Conservation (phyloP, 1,284 basidiomycete species). For the Gomphus bonarii region DNA sequence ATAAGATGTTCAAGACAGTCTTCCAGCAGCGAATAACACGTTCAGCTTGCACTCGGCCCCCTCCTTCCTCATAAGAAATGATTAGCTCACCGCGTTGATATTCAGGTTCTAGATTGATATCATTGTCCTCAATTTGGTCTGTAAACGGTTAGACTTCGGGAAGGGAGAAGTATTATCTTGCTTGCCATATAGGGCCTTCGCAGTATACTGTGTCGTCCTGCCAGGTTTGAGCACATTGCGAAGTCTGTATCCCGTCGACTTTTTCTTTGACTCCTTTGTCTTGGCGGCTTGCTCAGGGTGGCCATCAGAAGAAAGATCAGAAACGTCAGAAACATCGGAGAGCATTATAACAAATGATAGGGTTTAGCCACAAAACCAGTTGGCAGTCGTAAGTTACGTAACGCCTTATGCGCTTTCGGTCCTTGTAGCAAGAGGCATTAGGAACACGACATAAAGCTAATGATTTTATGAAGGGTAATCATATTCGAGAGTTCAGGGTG, state of each 20-base stretch:
- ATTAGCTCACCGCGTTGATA: constrained; percentile 55
- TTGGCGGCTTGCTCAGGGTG: constrained; percentile 13
- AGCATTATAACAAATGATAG: neutral
- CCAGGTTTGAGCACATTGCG: constrained; percentile 35
- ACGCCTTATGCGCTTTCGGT: no score
- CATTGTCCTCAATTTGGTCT: constrained; percentile 51
- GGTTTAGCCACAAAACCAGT: neutral
- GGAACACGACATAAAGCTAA: no score
- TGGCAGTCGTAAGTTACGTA: neutral
- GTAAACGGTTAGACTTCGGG: neutral
- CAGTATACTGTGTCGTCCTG: constrained; percentile 57
- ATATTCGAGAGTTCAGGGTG: no score
- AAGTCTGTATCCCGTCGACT: neutral
- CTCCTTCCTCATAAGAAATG: neutral
- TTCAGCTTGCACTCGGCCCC: neutral
- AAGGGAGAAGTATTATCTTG: constrained; percentile 7
- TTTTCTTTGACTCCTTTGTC: constrained; percentile 14
- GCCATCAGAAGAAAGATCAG: constrained; percentile 32
- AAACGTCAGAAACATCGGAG: constrained; percentile 28
- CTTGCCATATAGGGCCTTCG: constrained; percentile 54
- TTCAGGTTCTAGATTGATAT: constrained; percentile 61
- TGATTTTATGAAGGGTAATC: no score
- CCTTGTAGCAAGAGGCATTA: no score
- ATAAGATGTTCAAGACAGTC: neutral
- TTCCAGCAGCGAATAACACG: neutral